A percentile compares a stretch with the other conserved stretches of the same genome.
phyloP scores from a whole-genome alignment of 1,139 yeast species.

The Yamadazyma trypodendri region DNA sequence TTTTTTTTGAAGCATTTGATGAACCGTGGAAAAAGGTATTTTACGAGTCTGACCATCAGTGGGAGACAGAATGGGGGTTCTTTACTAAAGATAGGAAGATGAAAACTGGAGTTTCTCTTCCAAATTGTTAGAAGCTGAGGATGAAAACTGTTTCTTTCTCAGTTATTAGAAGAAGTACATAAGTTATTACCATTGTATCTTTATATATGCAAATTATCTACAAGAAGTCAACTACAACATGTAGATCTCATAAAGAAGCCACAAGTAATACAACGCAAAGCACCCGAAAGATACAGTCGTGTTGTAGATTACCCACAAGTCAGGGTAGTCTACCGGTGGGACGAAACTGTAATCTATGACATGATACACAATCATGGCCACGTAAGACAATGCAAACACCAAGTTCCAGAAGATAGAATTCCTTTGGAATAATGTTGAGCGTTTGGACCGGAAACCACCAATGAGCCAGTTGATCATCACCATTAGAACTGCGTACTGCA shows the following conservation, averaged over 20 bases:
- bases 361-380: constrained; percentile 53
- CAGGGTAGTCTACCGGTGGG: constrained; percentile 72
- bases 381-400: constrained; percentile 59
- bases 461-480: constrained; percentile 81
- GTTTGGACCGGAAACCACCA: constrained; percentile 45
- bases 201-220: too few species aligned
- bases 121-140: constrained; percentile 14
- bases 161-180: too few species aligned
- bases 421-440: constrained; percentile 32
- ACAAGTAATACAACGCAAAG: constrained; percentile 73
- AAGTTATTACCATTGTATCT: too few species aligned
- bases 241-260: constrained; percentile 57
- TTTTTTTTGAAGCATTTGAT: constrained; percentile 73
- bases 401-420: constrained; percentile 52
- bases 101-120: constrained; percentile 13
- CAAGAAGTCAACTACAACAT: constrained; percentile 11
- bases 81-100: constrained; percentile 45
- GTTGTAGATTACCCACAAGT: constrained; percentile 80
- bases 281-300: constrained; percentile 73
- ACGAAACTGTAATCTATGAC: constrained; percentile 46
- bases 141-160: too few species aligned
- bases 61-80: constrained; percentile 78
- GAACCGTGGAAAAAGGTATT: constrained; percentile 66
- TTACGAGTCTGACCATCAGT: constrained; percentile 44
- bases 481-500: constrained; percentile 68